Percentiles rank a stretch among this genome's conserved stretches.
Evolutionary conservation across 2,329 filamentous ascomycete species (phyloP).

Genomic region (Colletotrichum tropicale): DNA sequence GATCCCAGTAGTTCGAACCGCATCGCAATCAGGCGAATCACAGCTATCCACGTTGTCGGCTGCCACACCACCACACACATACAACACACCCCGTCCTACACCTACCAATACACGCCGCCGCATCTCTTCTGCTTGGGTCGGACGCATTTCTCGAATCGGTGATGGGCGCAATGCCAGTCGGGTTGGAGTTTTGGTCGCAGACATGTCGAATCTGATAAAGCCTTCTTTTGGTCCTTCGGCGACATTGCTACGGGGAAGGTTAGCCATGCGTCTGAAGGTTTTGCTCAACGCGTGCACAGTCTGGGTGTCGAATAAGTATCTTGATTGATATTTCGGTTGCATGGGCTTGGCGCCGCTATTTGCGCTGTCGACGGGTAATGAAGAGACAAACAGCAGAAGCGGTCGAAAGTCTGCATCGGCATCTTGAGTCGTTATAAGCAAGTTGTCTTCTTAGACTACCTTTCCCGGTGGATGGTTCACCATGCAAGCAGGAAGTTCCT

Average conservation of each 20-base stretch:
- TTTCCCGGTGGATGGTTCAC: background rate
- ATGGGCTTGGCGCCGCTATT: background rate
- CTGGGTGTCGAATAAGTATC: background rate
- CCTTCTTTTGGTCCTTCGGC: background rate
- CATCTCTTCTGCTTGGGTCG: background rate
- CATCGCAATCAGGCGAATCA: constrained; percentile 20
- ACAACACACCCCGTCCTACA: background rate
- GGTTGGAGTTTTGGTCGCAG: background rate
- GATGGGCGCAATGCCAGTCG: background rate
- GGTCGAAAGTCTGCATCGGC: background rate
- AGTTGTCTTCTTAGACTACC: background rate
- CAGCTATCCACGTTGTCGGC: constrained; percentile 22
- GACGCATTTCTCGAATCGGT: background rate
- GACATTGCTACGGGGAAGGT: background rate
- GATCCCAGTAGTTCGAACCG: constrained; percentile 11
- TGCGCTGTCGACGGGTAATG: background rate
- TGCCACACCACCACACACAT: constrained; percentile 13
- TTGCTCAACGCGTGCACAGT: background rate
- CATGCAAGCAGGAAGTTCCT: constrained; percentile 2
- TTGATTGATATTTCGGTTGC: background rate
- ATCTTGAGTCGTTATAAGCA: background rate
- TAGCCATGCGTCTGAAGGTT: background rate
- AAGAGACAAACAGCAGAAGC: background rate
- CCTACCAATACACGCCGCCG: background rate
- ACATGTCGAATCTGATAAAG: background rate